Conservation (phyloP, 441 rosid species). For the Erodium chrysanthum region DNA sequence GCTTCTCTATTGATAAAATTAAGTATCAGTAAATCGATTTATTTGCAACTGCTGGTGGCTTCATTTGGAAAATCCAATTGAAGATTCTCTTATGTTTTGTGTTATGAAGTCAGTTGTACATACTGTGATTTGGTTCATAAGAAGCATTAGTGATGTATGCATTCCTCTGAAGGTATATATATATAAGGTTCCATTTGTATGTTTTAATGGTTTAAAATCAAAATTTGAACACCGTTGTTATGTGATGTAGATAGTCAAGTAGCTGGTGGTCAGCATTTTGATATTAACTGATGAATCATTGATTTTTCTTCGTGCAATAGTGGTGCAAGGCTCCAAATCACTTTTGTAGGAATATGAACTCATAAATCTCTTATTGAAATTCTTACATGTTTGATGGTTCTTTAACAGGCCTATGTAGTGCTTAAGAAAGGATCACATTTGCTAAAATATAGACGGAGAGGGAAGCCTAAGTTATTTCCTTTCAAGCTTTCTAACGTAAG, state of each 20-base stretch:
- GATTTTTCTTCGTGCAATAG: no score
- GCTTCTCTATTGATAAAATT: neutral
- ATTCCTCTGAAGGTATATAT: neutral
- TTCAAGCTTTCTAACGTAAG: conserved; percentile 95
- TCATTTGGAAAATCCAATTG: neutral
- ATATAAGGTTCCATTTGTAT: neutral
- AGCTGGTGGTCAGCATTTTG: neutral
- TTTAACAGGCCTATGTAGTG: conserved; percentile 74
- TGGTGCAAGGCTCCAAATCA: no score
- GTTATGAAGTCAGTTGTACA: neutral
- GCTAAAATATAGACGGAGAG: conserved; percentile 94
- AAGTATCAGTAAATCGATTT: neutral
- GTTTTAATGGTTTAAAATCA: neutral
- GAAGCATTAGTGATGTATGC: neutral
- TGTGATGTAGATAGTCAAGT: neutral
- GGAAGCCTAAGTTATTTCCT: conserved; percentile 95
- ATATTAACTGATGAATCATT: no score
- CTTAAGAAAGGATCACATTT: conserved; percentile 85
- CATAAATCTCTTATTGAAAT: neutral
- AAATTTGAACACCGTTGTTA: neutral
- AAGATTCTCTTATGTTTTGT: neutral
- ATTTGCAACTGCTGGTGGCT: neutral
- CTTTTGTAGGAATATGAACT: neutral
- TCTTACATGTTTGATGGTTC: neutral
- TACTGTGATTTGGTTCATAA: neutral